Evolutionary conservation across 2,329 filamentous ascomycete genomes (phyloP), one percentile per base, ranked within the genome.

Genomic region (Raffaelea arxii): DNA sequence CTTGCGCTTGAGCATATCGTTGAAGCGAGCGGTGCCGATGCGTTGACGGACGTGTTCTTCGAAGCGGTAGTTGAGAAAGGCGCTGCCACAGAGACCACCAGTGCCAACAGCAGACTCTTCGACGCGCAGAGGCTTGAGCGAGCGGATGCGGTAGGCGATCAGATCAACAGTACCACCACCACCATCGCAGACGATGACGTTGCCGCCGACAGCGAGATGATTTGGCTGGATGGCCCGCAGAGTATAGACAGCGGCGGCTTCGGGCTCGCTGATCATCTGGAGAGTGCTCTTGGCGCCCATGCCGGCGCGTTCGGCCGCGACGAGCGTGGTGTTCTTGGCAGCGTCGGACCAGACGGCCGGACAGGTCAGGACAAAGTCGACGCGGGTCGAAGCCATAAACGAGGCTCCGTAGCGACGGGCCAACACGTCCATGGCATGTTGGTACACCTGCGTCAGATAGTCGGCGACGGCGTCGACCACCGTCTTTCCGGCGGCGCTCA

Each of bases 331-430:
- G 61, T 88, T 86, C 66, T 90, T 91, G n/a, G 86, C 86, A 0
- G 83, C 78, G 60, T 92, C 86, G 22, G 80, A 86, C 86, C 86
- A 92, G 7, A 91, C 84, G 7, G 86, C 86, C 7, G 86, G 86
- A 44, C 85, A 86, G 1, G 86, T 91, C 46, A 92, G 70, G 42
- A 91, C 84, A 55, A 86, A 90, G 51, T 90, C 80, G 35, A 88
- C 80, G 55, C 80, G 80, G 5, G 84, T 89, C 7, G 77, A 78
- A 6, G 76, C 75, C 79, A 90, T 86, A 57, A 91, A 90, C 0
- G 79, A 80, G 63, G 85, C 82, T 55, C 86, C 86, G 58, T 89
- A 90, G 41, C 84, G 71, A 50, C 81, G 71, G 1, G 77, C 84
- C 52, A 91, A 69, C 0, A 81, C 87, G 58, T 88, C 82, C 75